Conservation (phyloP, 352 stramenopile species). For the Phytophthora ohioensis region DNA sequence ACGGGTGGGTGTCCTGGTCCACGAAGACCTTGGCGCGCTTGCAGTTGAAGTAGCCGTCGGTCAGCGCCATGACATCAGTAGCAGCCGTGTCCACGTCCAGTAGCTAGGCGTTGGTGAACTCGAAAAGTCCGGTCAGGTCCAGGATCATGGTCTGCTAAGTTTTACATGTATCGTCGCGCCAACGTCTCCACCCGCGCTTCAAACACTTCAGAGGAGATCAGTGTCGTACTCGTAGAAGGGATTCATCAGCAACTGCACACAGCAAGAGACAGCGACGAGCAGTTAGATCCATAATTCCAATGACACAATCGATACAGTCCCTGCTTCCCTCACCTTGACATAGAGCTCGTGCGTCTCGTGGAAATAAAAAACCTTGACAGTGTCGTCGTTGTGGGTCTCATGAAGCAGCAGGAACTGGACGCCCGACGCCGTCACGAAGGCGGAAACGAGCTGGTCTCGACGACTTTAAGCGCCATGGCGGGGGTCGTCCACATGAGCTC, state of each 20-base stretch:
- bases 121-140: conserved; percentile 95
- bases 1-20: conserved; percentile 90
- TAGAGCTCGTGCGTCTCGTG: conserved; percentile 98
- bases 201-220: conserved; percentile 94
- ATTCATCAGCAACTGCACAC: conserved; percentile 93
- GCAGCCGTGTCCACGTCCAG: conserved; percentile 98
- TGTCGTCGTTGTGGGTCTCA: conserved; percentile 94
- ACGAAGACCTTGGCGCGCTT: conserved; percentile 98
- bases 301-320: not conserved
- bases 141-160: conserved; percentile 95
- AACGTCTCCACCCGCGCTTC: conserved; percentile 92
- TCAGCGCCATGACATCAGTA: conserved; percentile 98
- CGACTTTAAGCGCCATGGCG: conserved; percentile 93
- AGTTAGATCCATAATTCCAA: conserved; percentile 8
- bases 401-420: conserved; percentile 97
- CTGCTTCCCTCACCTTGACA: conserved; percentile 87
- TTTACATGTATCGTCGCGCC: conserved; percentile 88
- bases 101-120: conserved; percentile 97
- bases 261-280: conserved; percentile 9
- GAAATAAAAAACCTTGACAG: conserved; percentile 95
- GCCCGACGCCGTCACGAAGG: conserved; percentile 96
- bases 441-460: conserved; percentile 97
- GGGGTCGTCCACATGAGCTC: conserved; percentile 95
- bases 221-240: conserved; percentile 97
- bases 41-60: conserved; percentile 90